Conservation (phyloP, 1,284 basidiomycete species). For the Moniliophthora roreri region DNA sequence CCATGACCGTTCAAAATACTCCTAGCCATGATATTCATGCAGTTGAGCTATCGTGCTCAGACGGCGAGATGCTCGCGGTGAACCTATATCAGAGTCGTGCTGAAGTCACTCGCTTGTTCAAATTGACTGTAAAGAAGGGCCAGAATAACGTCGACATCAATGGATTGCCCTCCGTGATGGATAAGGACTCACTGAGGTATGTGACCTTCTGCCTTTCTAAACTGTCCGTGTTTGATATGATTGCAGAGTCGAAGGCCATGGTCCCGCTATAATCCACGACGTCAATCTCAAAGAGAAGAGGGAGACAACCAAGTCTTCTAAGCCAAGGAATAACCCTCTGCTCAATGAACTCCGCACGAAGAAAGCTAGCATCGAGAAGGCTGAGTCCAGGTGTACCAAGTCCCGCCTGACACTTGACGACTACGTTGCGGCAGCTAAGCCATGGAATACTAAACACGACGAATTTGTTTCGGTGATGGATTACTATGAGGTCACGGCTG, state of each 20-base stretch:
- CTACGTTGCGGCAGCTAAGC: slow-evolving; percentile 21
- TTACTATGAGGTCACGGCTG: slow-evolving; percentile 24
- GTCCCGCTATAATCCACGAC: slow-evolving; percentile 20
- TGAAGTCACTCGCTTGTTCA: slow-evolving; percentile 31
- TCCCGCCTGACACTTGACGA: slow-evolving; percentile 19
- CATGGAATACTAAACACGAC: slow-evolving; percentile 20
- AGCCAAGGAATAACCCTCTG: background rate
- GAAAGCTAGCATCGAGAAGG: slow-evolving; percentile 20
- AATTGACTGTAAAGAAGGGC: slow-evolving; percentile 28
- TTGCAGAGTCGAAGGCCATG: slow-evolving; percentile 21
- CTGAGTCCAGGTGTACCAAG: slow-evolving; percentile 23
- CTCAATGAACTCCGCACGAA: slow-evolving; percentile 22
- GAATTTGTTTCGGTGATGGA: slow-evolving; percentile 22
- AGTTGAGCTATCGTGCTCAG: background rate
- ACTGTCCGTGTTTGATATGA: background rate
- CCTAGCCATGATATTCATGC: background rate
- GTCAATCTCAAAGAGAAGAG: slow-evolving; percentile 12
- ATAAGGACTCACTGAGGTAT: slow-evolving; percentile 35
- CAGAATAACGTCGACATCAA: slow-evolving; percentile 34
- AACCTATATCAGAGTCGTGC: slow-evolving; percentile 32
- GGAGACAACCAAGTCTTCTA: background rate
- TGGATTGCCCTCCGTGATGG: slow-evolving; percentile 32
- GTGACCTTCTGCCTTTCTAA: background rate
- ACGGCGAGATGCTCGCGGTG: slow-evolving; percentile 32
- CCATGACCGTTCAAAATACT: background rate